Percentiles rank a stretch among this genome's conserved stretches.
These are phyloP conservation scores for Saccharomycopsis sp. DNA, from an alignment of 805 yeast genomes.

Conservation along the genomic window DNA sequence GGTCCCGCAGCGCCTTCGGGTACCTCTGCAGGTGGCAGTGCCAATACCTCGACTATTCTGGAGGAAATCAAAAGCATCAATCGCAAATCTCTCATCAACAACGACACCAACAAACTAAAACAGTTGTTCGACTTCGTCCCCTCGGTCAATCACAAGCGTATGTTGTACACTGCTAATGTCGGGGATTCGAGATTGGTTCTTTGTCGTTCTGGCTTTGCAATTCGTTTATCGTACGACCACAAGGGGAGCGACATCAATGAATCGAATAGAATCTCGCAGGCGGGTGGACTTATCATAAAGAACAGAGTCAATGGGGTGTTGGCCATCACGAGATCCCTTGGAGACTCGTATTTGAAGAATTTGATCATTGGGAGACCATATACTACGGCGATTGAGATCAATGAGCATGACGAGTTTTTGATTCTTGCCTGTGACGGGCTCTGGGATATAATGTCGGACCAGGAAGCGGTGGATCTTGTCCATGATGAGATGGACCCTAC, in stretches of 20 bases:
- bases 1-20: constrained; percentile 7
- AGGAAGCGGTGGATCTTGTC: constrained; percentile 71
- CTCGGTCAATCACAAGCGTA: constrained; percentile 47
- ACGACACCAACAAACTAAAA: constrained; percentile 25
- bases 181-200: constrained; percentile 88
- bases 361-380: constrained; percentile 86
- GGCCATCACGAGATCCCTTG: constrained; percentile 90
- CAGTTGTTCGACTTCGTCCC: constrained; percentile 45
- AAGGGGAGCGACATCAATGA: constrained; percentile 82
- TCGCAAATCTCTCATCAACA: constrained; percentile 14
- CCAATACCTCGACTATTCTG: background rate
- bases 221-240: constrained; percentile 85
- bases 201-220: constrained; percentile 65
- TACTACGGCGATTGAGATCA: constrained; percentile 79
- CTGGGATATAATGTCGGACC: constrained; percentile 92
- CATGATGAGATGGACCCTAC: constrained; percentile 49
- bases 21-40: constrained; percentile 18
- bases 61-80: constrained; percentile 6
- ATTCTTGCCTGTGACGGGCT: constrained; percentile 94
- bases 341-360: constrained; percentile 88
- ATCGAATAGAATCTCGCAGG: constrained; percentile 60
- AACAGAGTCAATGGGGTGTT: constrained; percentile 92
- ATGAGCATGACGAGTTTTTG: constrained; percentile 61
- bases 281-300: constrained; percentile 85
- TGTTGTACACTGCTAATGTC: constrained; percentile 89